phyloP scores from a whole-genome alignment of 2,329 filamentous ascomycete species.

The Hypoxylon sp. region DNA sequence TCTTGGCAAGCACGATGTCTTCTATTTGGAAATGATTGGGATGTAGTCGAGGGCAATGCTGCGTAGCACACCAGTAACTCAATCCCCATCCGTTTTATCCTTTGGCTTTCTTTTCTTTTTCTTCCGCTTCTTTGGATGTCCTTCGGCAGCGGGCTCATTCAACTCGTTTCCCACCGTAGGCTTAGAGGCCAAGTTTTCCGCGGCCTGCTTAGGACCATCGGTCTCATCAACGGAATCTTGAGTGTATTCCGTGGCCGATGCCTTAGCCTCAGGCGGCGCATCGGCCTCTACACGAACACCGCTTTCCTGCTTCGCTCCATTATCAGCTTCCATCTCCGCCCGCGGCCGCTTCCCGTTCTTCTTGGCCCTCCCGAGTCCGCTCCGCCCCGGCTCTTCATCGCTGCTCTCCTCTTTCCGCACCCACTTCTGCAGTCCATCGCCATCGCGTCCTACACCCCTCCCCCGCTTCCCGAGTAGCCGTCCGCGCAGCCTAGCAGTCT shows the following conservation, averaged over 20 bases:
- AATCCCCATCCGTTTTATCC: conserved; percentile 21
- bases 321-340: conserved; percentile 22
- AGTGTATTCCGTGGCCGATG: background rate
- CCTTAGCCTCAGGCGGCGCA: background rate
- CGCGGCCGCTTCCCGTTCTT: conserved; percentile 40
- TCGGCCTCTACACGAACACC: background rate
- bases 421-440: conserved; percentile 26
- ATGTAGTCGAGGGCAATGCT: background rate
- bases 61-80: background rate
- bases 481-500: conserved; percentile 46
- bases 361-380: conserved; percentile 54
- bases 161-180: background rate
- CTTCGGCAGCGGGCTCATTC: conserved; percentile 8
- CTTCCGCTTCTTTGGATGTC: conserved; percentile 48
- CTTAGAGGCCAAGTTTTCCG: conserved; percentile 15
- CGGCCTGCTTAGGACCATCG: conserved; percentile 1
- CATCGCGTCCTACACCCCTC: conserved; percentile 1
- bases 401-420: conserved; percentile 46
- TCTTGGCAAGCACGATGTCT: conserved; percentile 8
- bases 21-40: conserved; percentile 1
- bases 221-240: background rate
- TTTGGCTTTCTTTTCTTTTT: conserved; percentile 50
- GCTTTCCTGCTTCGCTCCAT: background rate
- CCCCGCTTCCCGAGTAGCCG: conserved; percentile 48
- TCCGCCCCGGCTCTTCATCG: conserved; percentile 54